Evolutionary conservation across 2,329 filamentous ascomycete genomes (phyloP), one percentile per base, ranked within the genome.

Genomic region (Fusarium sp.): DNA sequence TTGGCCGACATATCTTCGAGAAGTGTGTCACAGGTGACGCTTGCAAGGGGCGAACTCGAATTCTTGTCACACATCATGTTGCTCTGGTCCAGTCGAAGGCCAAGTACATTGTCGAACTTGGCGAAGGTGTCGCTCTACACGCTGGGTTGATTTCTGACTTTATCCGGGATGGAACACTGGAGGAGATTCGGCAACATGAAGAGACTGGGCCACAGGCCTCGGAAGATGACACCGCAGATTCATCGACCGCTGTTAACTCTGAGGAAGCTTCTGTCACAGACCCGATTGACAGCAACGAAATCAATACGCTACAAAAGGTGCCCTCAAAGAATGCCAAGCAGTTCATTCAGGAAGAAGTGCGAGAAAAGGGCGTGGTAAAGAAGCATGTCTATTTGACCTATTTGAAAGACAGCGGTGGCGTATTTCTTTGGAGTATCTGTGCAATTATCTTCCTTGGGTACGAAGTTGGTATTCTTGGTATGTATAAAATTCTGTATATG

Each of bases 1-100:
- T 94, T 29, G 92, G 92, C 17, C 87, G 91, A 27, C 90, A 93
- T 71, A 89, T 95, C 47, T 93, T 92, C 68, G 91, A 94, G 67
- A 85, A 92, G 57, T 93, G 90, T 63, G 81, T 95, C 4, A 89
- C 86, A 4, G 92, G 92, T 7, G 86, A 91, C 48, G 83, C 95
- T 11, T 90, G 90, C 62, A 78, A 83, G 21, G 89, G 88, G 1
- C 82, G 93, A 55, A 96, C 93, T 3, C 82, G 92, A 29, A 92
- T 96, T 46, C 80, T 96, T 6, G 92, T 94, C 25, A 96, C 92
- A 0, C 92, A 96, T 73, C 91, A 95, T 71, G 89, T 94, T 20
- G 87, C 87, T 5, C 83, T 95, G 3, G 91, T 89, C 66, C 84
- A 92, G 58, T 83, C 90, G 14, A 87, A 87, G 73, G 88, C 92